phyloP scores from a whole-genome alignment of 1,284 basidiomycete species.

The Schizopora paradoxa region DNA sequence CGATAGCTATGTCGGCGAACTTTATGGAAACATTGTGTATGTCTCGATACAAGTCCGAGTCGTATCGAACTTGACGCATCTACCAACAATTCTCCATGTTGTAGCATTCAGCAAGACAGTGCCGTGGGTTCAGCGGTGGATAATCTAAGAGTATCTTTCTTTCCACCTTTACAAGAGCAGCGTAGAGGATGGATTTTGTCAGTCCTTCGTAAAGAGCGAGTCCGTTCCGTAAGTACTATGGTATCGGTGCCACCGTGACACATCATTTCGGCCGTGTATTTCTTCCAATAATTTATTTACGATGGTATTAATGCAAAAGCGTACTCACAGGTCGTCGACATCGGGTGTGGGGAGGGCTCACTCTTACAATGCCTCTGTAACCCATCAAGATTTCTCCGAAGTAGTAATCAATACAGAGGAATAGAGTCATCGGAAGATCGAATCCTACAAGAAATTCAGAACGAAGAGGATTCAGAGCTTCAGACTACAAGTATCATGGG shows the following conservation, averaged over 20 bases:
- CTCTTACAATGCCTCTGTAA: constrained; percentile 65
- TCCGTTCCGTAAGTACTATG: constrained; percentile 46
- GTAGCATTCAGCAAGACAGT: no score
- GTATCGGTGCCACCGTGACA: no score
- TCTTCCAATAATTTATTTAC: constrained; percentile 3
- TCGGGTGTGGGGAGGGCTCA: constrained; percentile 77
- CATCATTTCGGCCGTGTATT: constrained; percentile 3
- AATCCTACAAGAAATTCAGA: constrained; percentile 1
- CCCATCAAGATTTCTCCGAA: constrained; percentile 59
- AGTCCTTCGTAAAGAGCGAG: constrained; percentile 50
- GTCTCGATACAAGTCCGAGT: no score
- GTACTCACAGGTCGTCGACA: constrained; percentile 57
- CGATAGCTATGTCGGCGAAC: no score
- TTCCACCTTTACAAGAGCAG: constrained; percentile 66
- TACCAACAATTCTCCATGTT: no score
- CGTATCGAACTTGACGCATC: no score
- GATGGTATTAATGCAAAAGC: constrained; percentile 9
- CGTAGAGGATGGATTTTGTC: constrained; percentile 69
- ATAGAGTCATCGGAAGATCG: constrained; percentile 14
- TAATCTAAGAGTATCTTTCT: constrained; percentile 60
- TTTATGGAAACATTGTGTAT: no score
- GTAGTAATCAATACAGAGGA: constrained; percentile 31
- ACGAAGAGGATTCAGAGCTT: constrained; percentile 38
- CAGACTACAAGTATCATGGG: constrained; percentile 58
- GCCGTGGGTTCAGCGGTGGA: not conserved